Conservation (phyloP, 1,139 yeast species). For the Pichia sp. region DNA sequence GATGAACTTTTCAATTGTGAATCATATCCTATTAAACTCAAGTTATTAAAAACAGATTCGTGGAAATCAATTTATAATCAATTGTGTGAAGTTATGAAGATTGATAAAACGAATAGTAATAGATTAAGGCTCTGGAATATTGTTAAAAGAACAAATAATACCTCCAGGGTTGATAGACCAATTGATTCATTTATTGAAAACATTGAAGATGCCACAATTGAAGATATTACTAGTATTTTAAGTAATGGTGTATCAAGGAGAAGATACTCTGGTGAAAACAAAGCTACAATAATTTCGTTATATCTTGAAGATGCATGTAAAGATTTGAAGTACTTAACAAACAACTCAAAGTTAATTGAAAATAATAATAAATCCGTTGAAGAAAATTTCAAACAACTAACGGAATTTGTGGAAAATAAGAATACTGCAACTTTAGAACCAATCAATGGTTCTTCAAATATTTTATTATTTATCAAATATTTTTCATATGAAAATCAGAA, state of each 20-base stretch:
- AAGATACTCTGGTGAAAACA: constrained; percentile 12
- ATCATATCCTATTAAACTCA: constrained; percentile 46
- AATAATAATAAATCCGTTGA: constrained; percentile 5
- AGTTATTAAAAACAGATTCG: constrained; percentile 53
- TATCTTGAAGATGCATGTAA: constrained; percentile 24
- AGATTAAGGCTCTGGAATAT: constrained; percentile 59
- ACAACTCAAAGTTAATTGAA: background rate
- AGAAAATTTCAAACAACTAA: constrained; percentile 11
- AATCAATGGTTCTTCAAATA: constrained; percentile 30
- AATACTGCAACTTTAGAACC: constrained; percentile 19
- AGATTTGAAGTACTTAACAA: constrained; percentile 15
- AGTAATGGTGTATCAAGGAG: constrained; percentile 15
- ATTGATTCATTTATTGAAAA: constrained; percentile 33
- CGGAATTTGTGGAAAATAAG: constrained; percentile 9
- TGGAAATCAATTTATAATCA: constrained; percentile 35
- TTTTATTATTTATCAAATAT: constrained; percentile 58
- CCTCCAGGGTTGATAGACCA: constrained; percentile 57
- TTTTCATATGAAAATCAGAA: constrained; percentile 56
- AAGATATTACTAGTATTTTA: constrained; percentile 20
- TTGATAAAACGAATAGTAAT: constrained; percentile 25
- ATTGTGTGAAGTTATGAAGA: constrained; percentile 43
- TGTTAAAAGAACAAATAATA: constrained; percentile 65
- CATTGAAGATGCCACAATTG: constrained; percentile 25
- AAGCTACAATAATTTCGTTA: constrained; percentile 18
- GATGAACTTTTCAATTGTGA: constrained; percentile 41